These are phyloP conservation scores for Ascochyta clinopodiicola DNA, from an alignment of 2,329 filamentous ascomycete species.

Conservation along the genomic window DNA sequence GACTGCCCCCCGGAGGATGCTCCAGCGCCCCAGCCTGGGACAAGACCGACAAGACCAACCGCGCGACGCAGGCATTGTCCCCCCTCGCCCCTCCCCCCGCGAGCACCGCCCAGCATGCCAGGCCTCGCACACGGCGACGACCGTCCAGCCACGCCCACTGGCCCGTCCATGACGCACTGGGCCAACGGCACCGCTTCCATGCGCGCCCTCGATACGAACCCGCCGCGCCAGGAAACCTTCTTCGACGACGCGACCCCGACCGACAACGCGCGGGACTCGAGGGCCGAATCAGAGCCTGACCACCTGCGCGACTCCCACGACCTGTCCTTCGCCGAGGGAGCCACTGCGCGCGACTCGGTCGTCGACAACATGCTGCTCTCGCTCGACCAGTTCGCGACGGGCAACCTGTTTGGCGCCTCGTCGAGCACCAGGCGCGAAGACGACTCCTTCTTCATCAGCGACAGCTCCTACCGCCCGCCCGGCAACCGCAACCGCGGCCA, in stretches of 20 bases:
- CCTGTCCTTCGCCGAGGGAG: conserved; percentile 78
- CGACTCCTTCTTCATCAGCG: conserved; percentile 48
- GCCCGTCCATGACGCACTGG: conserved; percentile 31
- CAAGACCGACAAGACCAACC: background rate
- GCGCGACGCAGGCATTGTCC: too few species aligned
- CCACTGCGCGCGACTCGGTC: conserved; percentile 76
- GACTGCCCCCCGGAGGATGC: conserved; percentile 38
- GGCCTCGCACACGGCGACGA: conserved; percentile 29
- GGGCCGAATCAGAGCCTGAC: conserved; percentile 25
- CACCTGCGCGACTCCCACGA: conserved; percentile 74
- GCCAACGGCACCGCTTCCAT: conserved; percentile 23
- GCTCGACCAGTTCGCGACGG: conserved; percentile 70
- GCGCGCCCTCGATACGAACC: conserved; percentile 41
- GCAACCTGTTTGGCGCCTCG: conserved; percentile 24
- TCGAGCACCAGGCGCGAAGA: conserved; percentile 24
- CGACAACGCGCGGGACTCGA: conserved; percentile 28
- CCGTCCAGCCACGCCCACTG: conserved; percentile 42
- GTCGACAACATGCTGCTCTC: conserved; percentile 96
- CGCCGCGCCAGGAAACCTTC: conserved; percentile 40
- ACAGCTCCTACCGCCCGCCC: conserved; percentile 41
- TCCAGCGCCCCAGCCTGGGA: conserved; percentile 26
- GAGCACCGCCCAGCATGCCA: conserved; percentile 28
- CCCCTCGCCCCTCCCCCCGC: too few species aligned
- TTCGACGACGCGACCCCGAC: conserved; percentile 48
- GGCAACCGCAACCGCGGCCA: conserved; percentile 60